A percentile compares a stretch with the other conserved stretches of the same genome.
Conservation (phyloP, 2,329 filamentous ascomycete species). For the Dactylonectria macrodidyma region DNA sequence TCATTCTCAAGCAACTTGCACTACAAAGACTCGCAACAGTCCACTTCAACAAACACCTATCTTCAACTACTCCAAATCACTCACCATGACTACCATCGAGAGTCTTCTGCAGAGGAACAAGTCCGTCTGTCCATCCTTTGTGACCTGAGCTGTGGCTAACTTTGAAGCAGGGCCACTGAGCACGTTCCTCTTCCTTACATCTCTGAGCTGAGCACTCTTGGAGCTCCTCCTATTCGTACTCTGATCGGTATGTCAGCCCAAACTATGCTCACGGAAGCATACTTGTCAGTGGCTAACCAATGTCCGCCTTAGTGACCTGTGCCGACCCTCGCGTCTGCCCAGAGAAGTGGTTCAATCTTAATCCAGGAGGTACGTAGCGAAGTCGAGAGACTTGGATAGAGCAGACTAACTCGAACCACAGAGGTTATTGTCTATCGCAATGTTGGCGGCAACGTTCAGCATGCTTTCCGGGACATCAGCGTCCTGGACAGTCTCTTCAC, state of each 20-base stretch:
- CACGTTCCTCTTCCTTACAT: constrained; percentile 26
- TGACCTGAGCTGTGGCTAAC: not conserved
- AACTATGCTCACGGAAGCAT: too few species aligned
- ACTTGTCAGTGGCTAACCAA: not conserved
- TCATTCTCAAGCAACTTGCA: not conserved
- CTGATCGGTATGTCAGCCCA: constrained; percentile 15
- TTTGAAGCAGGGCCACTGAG: not conserved
- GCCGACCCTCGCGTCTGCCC: constrained; percentile 24
- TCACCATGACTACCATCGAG: constrained; percentile 15
- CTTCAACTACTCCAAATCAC: not conserved
- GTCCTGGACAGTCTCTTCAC: constrained; percentile 21
- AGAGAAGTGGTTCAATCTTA: constrained; percentile 20
- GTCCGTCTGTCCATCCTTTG: not conserved
- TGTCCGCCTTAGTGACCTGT: constrained; percentile 15
- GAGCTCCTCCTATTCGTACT: constrained; percentile 1
- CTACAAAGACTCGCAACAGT: not conserved
- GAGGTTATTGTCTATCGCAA: constrained; percentile 27
- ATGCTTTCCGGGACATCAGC: constrained; percentile 26
- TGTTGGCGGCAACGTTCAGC: constrained; percentile 25
- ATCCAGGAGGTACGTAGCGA: constrained; percentile 16
- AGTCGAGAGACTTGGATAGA: not conserved
- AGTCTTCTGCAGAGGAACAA: constrained; percentile 26
- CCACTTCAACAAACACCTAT: not conserved
- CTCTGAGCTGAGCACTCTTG: constrained; percentile 7
- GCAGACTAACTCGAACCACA: not conserved